phyloP scores from a whole-genome alignment of 2,329 filamentous ascomycete species.

The Trichoderma oligosporum region DNA sequence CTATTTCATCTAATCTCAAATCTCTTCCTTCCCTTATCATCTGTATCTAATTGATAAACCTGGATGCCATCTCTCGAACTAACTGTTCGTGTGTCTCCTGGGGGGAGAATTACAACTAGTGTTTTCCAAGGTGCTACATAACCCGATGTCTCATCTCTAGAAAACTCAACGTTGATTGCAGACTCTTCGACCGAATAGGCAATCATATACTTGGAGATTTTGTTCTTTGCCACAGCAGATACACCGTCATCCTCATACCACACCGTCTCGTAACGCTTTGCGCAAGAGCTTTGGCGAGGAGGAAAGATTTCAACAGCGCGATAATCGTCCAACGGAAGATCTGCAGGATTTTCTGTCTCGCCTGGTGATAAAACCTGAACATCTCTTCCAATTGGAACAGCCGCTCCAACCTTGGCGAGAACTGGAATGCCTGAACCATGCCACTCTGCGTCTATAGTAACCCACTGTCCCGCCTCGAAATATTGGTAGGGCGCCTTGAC shows the following conservation, averaged over 20 bases:
- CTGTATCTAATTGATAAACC: constrained; percentile 21
- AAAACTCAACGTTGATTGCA: constrained; percentile 29
- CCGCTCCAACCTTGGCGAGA: constrained; percentile 38
- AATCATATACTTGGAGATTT: constrained; percentile 33
- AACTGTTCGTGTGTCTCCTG: constrained; percentile 29
- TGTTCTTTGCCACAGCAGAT: constrained; percentile 30
- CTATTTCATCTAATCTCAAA: constrained; percentile 21
- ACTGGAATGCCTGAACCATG: constrained; percentile 40
- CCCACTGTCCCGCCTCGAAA: constrained; percentile 43
- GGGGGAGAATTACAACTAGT: constrained; percentile 32
- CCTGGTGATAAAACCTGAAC: constrained; percentile 36
- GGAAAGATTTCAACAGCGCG: constrained; percentile 44
- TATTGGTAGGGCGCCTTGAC: constrained; percentile 58
- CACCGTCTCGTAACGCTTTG: constrained; percentile 28
- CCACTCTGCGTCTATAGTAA: constrained; percentile 40
- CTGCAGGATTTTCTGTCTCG: constrained; percentile 37
- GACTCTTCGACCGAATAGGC: constrained; percentile 24
- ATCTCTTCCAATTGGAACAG: constrained; percentile 38
- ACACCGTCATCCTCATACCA: constrained; percentile 42
- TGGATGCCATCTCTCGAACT: constrained; percentile 12
- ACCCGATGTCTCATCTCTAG: constrained; percentile 31
- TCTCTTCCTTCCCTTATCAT: constrained; percentile 24
- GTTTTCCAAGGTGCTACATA: constrained; percentile 36
- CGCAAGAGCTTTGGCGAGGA: constrained; percentile 24
- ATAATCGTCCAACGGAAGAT: constrained; percentile 40